Evolutionary conservation across 2,329 filamentous ascomycete species (phyloP).

Genomic region (Neoarthrinium moseri): DNA sequence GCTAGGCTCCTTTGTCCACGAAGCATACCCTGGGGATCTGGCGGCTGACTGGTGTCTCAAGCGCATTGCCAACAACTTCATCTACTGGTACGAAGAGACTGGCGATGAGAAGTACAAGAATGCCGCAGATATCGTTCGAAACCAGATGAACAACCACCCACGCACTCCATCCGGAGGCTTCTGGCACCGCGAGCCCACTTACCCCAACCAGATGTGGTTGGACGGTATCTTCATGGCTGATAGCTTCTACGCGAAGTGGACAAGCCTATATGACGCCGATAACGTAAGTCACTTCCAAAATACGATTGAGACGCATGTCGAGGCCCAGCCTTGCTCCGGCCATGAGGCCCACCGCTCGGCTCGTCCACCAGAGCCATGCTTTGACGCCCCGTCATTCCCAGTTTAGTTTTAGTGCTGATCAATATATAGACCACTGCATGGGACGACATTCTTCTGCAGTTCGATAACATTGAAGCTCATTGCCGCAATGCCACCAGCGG

Average conservation of each 20-base stretch:
- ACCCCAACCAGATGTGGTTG: slow-evolving; percentile 52
- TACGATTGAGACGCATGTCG: no score
- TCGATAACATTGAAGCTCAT: slow-evolving; percentile 40
- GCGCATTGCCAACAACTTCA: slow-evolving; percentile 50
- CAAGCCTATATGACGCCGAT: slow-evolving; percentile 31
- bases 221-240: slow-evolving; percentile 54
- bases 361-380: no score
- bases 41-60: background rate
- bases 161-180: slow-evolving; percentile 51
- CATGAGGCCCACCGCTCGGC: no score
- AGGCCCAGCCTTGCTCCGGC: no score
- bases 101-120: slow-evolving; percentile 45
- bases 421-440: slow-evolving; percentile 32
- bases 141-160: slow-evolving; percentile 46
- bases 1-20: background rate
- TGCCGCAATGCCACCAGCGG: slow-evolving; percentile 35
- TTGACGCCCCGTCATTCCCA: no score
- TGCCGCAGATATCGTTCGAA: slow-evolving; percentile 44
- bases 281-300: slow-evolving; percentile 20
- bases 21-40: no score
- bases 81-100: slow-evolving; percentile 47
- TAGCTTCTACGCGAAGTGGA: slow-evolving; percentile 41
- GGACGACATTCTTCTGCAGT: slow-evolving; percentile 41
- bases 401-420: no score
- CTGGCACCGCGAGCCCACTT: slow-evolving; percentile 47